These are phyloP conservation scores for Neurospora sp. DNA, from an alignment of 495 filamentous ascomycete genomes.

Conservation along the genomic window DNA sequence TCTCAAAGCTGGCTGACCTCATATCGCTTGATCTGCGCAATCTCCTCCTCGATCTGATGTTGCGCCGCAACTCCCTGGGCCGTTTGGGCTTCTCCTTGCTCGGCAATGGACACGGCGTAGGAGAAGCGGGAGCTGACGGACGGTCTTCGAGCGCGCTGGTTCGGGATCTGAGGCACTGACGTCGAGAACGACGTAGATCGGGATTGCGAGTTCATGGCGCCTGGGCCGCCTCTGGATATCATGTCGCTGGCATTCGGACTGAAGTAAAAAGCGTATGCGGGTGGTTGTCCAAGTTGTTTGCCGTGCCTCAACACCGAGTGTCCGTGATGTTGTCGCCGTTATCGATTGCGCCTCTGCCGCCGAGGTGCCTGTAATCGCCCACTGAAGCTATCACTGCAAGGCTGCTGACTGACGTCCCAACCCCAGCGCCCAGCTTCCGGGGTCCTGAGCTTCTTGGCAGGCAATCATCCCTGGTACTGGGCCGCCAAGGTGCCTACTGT, in stretches of 20 bases:
- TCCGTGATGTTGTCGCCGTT: not conserved
- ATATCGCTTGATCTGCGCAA: conserved; percentile 95
- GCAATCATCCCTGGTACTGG: not conserved
- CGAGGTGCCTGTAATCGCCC: not conserved
- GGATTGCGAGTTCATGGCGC: conserved; percentile 24
- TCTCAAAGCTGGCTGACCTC: conserved; percentile 42
- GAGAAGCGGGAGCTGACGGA: conserved; percentile 66
- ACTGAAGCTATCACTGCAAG: not conserved
- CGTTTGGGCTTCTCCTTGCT: conserved; percentile 42
- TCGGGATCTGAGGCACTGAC: conserved; percentile 22
- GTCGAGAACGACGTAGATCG: conserved; percentile 45
- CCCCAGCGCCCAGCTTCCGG: not conserved
- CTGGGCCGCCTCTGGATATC: conserved; percentile 14
- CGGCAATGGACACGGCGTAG: conserved; percentile 53
- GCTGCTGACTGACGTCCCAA: not conserved
- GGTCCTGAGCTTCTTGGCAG: not conserved
- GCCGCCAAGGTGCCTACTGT: not conserved
- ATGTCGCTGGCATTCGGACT: conserved; percentile 14
- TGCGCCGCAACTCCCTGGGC: conserved; percentile 33
- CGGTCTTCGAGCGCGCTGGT: conserved; percentile 38
- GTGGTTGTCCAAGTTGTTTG: not conserved
- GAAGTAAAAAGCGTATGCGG: not conserved
- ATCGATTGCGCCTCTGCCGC: not conserved
- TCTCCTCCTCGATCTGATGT: conserved; percentile 80
- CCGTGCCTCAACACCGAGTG: not conserved